Base-by-base conservation (phyloP, 768 basidiomycete species). In the Suillus clintonianus region DNA sequence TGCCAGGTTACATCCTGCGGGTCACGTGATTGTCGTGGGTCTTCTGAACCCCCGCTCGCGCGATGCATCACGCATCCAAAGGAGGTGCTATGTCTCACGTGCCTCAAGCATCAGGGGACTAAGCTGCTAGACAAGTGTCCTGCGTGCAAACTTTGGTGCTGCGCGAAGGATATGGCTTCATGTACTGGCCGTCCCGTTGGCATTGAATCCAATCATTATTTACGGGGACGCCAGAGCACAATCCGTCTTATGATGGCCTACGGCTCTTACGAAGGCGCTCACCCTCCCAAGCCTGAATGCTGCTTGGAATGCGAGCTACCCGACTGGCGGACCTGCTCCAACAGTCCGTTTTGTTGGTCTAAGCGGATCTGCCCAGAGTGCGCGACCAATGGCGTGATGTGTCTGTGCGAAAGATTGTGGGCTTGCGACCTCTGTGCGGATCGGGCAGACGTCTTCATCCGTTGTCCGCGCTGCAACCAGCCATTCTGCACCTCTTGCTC, bases 161-260 rank as follows among this genome's bases (percentile, higher is more conserved):
- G n/a, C 14, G 14, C 11, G n/a, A n/a, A 10, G 30, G 53, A 22
- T 34, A n/a, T 14, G 15, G 15, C 8, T 24, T 27, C 4, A 24
- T 14, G 27, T 53, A 32, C 4, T 10, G 19, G 30, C 5, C 32
- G 51, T 34, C 32, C 19, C 10, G 32, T 53, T 8, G 30, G 24
- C 19, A 53, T 53, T 11, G 17, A 13, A 30, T 32, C 30, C 19
- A 5, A 19, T 53, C 30, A 32, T 34, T 13, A 1, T 19, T 30
- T 53, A 53, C 19, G 0, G 75, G 76, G 4, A 72, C 15, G 8
- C 30, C 17, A 11, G 17, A 1, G 15, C 48, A 8, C 5, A 2
- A 10, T 19, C 17, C 17, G 17, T 34, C 51, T 54, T 6, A 1
- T 54, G 4, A 11, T 30, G 4, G 50, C 30, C 50, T 51, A 51